Base-by-base conservation (phyloP, 495 filamentous ascomycete genomes). In the Penicillium paxilli region DNA sequence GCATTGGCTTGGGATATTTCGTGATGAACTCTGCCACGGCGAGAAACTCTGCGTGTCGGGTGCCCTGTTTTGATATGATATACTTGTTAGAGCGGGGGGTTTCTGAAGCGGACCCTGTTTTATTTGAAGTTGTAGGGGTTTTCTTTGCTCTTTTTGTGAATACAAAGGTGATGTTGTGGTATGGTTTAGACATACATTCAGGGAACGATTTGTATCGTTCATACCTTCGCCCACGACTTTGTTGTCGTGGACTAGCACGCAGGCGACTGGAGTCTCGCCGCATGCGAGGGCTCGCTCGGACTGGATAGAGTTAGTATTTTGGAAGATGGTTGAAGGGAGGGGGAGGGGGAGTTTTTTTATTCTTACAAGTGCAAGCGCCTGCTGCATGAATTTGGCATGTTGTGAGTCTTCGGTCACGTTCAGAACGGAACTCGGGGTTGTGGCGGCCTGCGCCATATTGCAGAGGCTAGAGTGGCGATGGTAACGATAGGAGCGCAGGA, bases 211-310 rank as follows among this genome's bases (percentile, higher is more conserved):
- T 24, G 94, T 98, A 22, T 93, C 93, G 59, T 98, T 98, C 89
- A 94, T 96, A 44, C 94, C 94, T 49, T 73, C 76, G 5, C 88
- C 92, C 59, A 98, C 88, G 51, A 96, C 80, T 42, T 83, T 70
- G 50, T 79, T 81, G 30, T 86, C 63, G 64, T 91, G 76, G 1
- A 97, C 92, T 41, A 98, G 83, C 17, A 98, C 91, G 74, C 95
- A 98, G 47, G 94, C 95, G 14, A 98, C 95, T 5, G 94, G 95
- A 2, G 95, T 96, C 74, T 98, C 94, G 55, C 91, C 87, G 35
- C 76, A 86, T 22, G 71, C 60, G n/a, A 98, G 83, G 14, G 94
- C 94, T 49, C 86, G 79, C 57, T 89, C 83, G 38, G 90, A 92
- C 88, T 95, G 42, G 17, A 40, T 9, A 5, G 2, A n/a, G n/a